phyloP scores from a whole-genome alignment of 371 early-diverging fungal species.

The Phascolomyces articulosus region DNA sequence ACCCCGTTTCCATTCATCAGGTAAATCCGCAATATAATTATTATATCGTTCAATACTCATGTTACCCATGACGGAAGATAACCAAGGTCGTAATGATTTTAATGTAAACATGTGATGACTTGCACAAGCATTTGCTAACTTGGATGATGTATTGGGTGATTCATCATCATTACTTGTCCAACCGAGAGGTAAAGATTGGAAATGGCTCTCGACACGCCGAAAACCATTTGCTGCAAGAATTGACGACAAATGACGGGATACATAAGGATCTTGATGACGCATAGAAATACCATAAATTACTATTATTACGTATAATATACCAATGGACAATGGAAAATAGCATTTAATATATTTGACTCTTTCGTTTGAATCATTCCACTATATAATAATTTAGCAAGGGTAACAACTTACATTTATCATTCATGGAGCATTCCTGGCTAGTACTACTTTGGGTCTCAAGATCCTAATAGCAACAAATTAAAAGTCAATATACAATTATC shows the following conservation, averaged over 20 bases:
- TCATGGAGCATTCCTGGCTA: constrained; percentile 32
- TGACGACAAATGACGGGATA: constrained; percentile 45
- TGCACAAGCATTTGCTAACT: constrained; percentile 12
- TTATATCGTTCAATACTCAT: constrained; percentile 33
- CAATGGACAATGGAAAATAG: no score
- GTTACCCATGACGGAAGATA: constrained; percentile 32
- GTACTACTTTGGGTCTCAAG: constrained; percentile 46
- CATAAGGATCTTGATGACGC: constrained; percentile 53
- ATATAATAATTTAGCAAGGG: no score
- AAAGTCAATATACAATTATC: background rate
- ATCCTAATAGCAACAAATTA: constrained; percentile 23
- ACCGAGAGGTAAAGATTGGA: constrained; percentile 43
- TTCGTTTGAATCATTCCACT: no score
- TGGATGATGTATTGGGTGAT: background rate
- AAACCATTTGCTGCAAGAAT: constrained; percentile 45
- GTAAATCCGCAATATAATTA: constrained; percentile 30
- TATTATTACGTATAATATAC: constrained; percentile 15
- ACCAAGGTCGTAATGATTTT: constrained; percentile 41
- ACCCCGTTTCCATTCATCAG: constrained; percentile 40
- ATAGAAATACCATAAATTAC: constrained; percentile 35
- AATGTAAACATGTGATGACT: constrained; percentile 40
- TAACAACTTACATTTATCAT: constrained; percentile 40
- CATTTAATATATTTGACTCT: no score
- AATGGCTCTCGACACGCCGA: constrained; percentile 33
- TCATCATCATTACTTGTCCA: constrained; percentile 35